Evolutionary conservation across 441 rosid genomes (phyloP).

Genomic region (Sinapis alba): DNA sequence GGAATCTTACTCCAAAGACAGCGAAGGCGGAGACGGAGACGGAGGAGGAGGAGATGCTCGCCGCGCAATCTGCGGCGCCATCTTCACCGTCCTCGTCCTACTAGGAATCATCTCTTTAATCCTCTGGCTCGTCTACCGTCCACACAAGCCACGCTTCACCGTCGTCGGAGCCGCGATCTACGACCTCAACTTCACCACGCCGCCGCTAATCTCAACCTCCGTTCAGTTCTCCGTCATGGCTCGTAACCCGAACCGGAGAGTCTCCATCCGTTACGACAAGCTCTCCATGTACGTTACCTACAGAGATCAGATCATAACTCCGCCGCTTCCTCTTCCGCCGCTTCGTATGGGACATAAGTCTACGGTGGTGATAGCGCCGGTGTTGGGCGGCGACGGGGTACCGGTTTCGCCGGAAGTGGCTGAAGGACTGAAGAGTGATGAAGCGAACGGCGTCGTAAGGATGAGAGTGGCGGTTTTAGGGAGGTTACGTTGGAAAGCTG

Average conservation of each 20-base stretch:
- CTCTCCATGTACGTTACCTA: slow-evolving; percentile 67
- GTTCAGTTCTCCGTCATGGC: slow-evolving; percentile 77
- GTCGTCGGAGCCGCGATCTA: slow-evolving; percentile 71
- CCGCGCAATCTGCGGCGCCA: slow-evolving; percentile 40
- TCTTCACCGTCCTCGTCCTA: slow-evolving; percentile 60
- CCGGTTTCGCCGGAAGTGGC: slow-evolving; percentile 69
- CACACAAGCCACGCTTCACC: slow-evolving; percentile 66
- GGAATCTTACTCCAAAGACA: slow-evolving; percentile 41
- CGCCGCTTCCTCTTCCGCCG: slow-evolving; percentile 56
- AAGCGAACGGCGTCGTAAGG: slow-evolving; percentile 69
- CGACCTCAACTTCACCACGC: slow-evolving; percentile 58
- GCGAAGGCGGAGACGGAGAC: neutral
- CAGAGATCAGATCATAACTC: slow-evolving; percentile 67
- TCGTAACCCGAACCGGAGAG: slow-evolving; percentile 73
- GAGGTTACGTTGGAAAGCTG: slow-evolving; percentile 80
- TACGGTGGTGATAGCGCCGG: slow-evolving; percentile 70
- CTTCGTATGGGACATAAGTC: slow-evolving; percentile 53
- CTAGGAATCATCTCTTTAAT: slow-evolving; percentile 53
- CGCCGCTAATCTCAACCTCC: slow-evolving; percentile 67
- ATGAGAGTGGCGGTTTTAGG: slow-evolving; percentile 73
- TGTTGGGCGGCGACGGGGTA: slow-evolving; percentile 56
- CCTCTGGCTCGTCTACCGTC: slow-evolving; percentile 78
- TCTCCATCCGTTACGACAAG: slow-evolving; percentile 53
- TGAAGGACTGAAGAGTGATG: slow-evolving; percentile 66
- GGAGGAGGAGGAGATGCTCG: slow-evolving; percentile 6